Conservation (phyloP, 495 filamentous ascomycete genomes). For the Bacidia rubella region DNA sequence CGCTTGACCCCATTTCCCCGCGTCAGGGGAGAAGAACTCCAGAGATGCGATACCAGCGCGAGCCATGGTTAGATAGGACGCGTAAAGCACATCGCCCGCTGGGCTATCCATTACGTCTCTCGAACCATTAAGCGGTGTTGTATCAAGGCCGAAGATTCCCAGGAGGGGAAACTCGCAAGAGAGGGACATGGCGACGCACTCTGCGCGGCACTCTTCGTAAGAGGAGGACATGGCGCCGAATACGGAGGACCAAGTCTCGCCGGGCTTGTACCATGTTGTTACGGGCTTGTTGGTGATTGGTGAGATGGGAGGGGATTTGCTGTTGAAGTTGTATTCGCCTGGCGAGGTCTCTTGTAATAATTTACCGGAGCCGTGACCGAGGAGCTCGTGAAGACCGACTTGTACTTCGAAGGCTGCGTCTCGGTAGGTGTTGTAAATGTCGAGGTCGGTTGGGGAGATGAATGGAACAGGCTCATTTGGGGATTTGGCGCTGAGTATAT, state of each 20-base stretch:
- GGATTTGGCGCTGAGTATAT: constrained; percentile 78
- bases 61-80: constrained; percentile 82
- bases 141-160: constrained; percentile 69
- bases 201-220: constrained; percentile 76
- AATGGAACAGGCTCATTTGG: constrained; percentile 86
- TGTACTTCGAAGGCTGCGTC: constrained; percentile 88
- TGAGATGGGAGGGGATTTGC: constrained; percentile 61
- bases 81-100: constrained; percentile 76
- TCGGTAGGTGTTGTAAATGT: constrained; percentile 63
- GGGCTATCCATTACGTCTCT: constrained; percentile 52
- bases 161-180: constrained; percentile 80
- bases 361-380: constrained; percentile 93
- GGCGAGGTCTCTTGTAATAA: constrained; percentile 76
- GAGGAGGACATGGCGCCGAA: constrained; percentile 75
- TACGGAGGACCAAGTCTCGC: constrained; percentile 86
- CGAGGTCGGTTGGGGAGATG: constrained; percentile 57
- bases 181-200: constrained; percentile 88
- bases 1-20: constrained; percentile 82
- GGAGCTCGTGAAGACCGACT: constrained; percentile 88
- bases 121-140: constrained; percentile 35
- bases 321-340: constrained; percentile 78
- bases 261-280: constrained; percentile 79
- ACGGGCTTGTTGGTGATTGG: constrained; percentile 67
- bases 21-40: constrained; percentile 81
- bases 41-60: constrained; percentile 71